phyloP scores from a whole-genome alignment of 208 protist genomes.

The Naegleria fowleri region DNA sequence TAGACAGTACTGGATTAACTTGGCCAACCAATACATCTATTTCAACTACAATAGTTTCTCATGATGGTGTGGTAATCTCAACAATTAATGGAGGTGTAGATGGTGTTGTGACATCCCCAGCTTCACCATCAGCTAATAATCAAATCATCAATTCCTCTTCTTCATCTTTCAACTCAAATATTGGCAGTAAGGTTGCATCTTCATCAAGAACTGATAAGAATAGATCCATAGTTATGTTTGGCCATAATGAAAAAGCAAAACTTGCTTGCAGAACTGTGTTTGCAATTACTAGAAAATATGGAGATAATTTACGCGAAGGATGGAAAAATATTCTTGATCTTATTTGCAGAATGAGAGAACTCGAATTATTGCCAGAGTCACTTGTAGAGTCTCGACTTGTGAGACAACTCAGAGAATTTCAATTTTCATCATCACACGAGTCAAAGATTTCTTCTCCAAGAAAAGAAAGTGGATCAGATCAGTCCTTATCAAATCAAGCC shows the following conservation, averaged over 20 bases:
- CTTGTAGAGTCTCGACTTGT: not conserved
- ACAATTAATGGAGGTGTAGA: not conserved
- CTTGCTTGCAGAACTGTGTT: slow-evolving; percentile 48
- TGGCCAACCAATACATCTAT: not conserved
- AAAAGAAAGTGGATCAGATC: not conserved
- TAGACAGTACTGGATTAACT: not conserved
- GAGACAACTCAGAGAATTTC: not conserved
- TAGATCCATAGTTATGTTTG: slow-evolving; percentile 43
- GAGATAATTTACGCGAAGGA: slow-evolving; percentile 49
- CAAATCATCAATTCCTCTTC: not conserved
- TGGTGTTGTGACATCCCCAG: not conserved
- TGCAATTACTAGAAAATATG: slow-evolving; percentile 43
- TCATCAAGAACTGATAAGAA: not conserved
- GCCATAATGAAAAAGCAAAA: slow-evolving; percentile 49
- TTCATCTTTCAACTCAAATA: not conserved
- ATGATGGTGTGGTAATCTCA: not conserved
- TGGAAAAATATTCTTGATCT: slow-evolving; percentile 49
- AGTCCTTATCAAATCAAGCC: not conserved
- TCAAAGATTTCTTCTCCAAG: not conserved
- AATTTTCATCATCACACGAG: not conserved
- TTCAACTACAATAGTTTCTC: not conserved
- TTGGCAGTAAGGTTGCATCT: not conserved
- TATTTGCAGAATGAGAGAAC: slow-evolving; percentile 18
- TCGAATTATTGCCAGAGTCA: slow-evolving; percentile 8
- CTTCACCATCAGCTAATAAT: not conserved